Conservation (phyloP, 768 basidiomycete species). For the Zangia roseola region DNA sequence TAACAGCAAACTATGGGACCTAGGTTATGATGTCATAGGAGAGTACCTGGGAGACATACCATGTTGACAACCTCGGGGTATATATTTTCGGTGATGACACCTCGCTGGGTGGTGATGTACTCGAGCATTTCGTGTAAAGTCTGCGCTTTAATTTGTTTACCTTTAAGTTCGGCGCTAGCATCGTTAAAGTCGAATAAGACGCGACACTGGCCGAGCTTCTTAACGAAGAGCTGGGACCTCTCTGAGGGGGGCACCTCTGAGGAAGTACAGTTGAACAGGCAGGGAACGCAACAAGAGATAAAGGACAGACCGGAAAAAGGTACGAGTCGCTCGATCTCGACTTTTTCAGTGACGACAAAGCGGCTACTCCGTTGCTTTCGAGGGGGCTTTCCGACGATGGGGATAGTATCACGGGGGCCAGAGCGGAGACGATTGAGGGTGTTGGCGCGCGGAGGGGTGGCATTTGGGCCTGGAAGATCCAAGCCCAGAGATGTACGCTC, state of each 20-base stretch:
- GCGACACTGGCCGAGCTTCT: constrained; percentile 93
- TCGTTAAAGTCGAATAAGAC: constrained; percentile 99
- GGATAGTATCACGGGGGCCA: constrained; percentile 93
- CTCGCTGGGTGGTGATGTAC: constrained; percentile 95
- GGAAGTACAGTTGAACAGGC: neutral
- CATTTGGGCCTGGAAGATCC: constrained; percentile 44
- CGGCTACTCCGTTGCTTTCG: constrained; percentile 97
- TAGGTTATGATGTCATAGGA: constrained; percentile 5
- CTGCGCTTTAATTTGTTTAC: constrained; percentile 98
- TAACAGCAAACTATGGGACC: constrained; percentile 80
- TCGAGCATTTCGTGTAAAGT: constrained; percentile 98
- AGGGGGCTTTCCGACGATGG: constrained; percentile 93
- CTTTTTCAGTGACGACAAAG: constrained; percentile 93
- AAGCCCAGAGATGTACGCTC: constrained; percentile 48
- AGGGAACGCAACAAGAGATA: constrained; percentile 9
- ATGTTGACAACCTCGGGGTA: constrained; percentile 99
- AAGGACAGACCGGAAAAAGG: constrained; percentile 69
- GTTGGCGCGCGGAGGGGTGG: constrained; percentile 63
- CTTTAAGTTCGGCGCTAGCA: constrained; percentile 90
- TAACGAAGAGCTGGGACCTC: constrained; percentile 87
- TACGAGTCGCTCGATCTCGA: constrained; percentile 93
- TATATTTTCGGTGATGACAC: constrained; percentile 93
- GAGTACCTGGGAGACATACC: constrained; percentile 50
- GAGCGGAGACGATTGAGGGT: constrained; percentile 74
- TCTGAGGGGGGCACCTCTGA: constrained; percentile 87